Conservation (phyloP, 495 filamentous ascomycete species). For the Peziza echinospora region DNA sequence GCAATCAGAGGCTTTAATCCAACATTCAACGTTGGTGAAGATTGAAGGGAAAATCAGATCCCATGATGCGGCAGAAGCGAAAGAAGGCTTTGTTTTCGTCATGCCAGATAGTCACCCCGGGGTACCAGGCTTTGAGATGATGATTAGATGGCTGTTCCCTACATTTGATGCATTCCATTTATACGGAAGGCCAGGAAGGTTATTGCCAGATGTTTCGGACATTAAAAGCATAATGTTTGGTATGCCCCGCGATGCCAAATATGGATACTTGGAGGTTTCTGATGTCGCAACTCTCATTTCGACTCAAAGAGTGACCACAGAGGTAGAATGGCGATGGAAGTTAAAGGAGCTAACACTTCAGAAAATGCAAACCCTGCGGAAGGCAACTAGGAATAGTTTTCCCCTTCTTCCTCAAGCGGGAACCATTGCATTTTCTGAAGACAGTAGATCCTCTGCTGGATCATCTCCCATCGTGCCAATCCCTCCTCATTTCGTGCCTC, state of each 20-base stretch:
- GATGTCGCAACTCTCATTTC: constrained; percentile 65
- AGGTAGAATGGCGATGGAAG: constrained; percentile 72
- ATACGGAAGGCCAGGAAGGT: constrained; percentile 71
- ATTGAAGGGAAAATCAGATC: constrained; percentile 70
- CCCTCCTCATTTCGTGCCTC: constrained; percentile 17
- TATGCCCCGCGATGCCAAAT: constrained; percentile 62
- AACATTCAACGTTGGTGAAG: constrained; percentile 85
- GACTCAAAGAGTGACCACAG: constrained; percentile 55
- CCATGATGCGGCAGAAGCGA: neutral
- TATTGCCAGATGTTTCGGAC: constrained; percentile 73
- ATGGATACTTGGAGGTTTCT: constrained; percentile 74
- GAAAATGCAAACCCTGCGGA: constrained; percentile 23
- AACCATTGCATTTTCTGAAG: constrained; percentile 35
- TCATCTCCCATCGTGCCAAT: constrained; percentile 23
- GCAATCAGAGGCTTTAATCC: constrained; percentile 76
- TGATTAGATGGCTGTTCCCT: constrained; percentile 86
- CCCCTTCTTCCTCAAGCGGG: constrained; percentile 19
- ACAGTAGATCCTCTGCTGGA: constrained; percentile 31
- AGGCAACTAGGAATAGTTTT: constrained; percentile 38
- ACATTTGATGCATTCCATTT: constrained; percentile 82
- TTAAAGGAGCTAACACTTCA: constrained; percentile 78
- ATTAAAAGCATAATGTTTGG: constrained; percentile 90
- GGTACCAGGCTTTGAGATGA: constrained; percentile 85
- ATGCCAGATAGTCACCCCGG: constrained; percentile 90
- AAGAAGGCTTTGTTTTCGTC: constrained; percentile 84